A percentile compares a stretch with the other conserved stretches of the same genome.
These are phyloP conservation scores for Pestalotiopsis sp. DNA, from an alignment of 2,329 filamentous ascomycete genomes.

Conservation along the genomic window DNA sequence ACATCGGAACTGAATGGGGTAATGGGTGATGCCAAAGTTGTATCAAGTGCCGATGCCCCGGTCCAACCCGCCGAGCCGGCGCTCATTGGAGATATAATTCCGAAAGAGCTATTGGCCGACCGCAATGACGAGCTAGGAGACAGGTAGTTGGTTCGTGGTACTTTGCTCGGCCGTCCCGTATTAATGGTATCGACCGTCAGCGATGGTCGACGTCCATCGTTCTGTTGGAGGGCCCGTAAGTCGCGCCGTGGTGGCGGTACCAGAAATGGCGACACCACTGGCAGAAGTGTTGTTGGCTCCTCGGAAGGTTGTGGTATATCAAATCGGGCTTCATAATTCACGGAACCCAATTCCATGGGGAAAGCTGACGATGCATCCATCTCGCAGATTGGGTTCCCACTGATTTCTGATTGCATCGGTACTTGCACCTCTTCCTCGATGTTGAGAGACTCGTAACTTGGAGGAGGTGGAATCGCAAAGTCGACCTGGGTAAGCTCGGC, in stretches of 20 bases:
- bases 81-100: constrained; percentile 52
- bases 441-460: constrained; percentile 47
- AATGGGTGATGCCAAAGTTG: constrained; percentile 47
- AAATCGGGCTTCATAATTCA: constrained; percentile 24
- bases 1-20: constrained; percentile 37
- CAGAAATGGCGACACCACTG: neutral
- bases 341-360: constrained; percentile 27
- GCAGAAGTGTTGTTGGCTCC: neutral
- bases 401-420: constrained; percentile 40
- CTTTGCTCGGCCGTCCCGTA: constrained; percentile 26
- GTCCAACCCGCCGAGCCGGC: constrained; percentile 37
- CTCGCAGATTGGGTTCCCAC: constrained; percentile 53
- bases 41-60: constrained; percentile 40
- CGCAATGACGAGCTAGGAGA: constrained; percentile 34
- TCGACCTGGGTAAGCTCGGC: constrained; percentile 32
- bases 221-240: neutral
- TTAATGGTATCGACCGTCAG: constrained; percentile 31
- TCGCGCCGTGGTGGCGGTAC: neutral
- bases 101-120: constrained; percentile 38
- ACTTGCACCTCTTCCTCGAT: constrained; percentile 22
- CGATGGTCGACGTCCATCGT: constrained; percentile 24
- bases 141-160: constrained; percentile 24
- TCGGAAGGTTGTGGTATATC: neutral
- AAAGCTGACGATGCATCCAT: constrained; percentile 50
- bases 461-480: constrained; percentile 39